Conservation (phyloP, 441 rosid genomes). For the Euphorbia celastroides region DNA sequence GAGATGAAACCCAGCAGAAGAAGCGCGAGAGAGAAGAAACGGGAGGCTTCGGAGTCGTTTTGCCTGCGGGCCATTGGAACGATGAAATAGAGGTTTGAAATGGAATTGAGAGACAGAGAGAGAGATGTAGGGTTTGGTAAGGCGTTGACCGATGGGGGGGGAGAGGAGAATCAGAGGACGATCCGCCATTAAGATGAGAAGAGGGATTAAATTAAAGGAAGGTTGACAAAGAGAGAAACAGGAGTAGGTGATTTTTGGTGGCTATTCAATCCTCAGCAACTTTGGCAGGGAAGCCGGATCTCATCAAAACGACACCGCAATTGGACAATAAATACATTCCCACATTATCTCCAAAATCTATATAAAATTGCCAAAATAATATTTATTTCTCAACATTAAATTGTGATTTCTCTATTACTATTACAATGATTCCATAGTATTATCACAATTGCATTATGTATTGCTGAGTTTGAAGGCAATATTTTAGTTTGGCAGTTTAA, state of each 20-base stretch:
- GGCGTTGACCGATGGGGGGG: slow-evolving; percentile 32
- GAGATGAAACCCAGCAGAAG: slow-evolving; percentile 50
- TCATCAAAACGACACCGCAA: too few species aligned
- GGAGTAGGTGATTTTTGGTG: slow-evolving; percentile 1
- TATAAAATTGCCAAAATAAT: too few species aligned
- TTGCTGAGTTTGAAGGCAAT: too few species aligned
- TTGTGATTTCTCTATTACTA: too few species aligned
- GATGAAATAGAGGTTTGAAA: slow-evolving; percentile 7
- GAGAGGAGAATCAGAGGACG: too few species aligned
- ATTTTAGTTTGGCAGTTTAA: too few species aligned
- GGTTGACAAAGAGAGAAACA: not conserved
- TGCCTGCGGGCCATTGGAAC: slow-evolving; percentile 56
- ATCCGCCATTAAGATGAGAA: slow-evolving; percentile 18
- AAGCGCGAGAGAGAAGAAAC: slow-evolving; percentile 48
- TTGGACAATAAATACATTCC: too few species aligned
- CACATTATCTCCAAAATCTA: too few species aligned
- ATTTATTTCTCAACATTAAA: too few species aligned
- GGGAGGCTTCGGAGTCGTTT: slow-evolving; percentile 51
- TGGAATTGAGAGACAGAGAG: not conserved
- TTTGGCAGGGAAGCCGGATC: not conserved
- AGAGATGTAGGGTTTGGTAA: slow-evolving; percentile 3
- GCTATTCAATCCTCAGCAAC: not conserved
- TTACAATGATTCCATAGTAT: too few species aligned
- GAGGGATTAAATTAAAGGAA: not conserved
- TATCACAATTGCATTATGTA: too few species aligned